These are phyloP conservation scores for Catunica adiposa DNA, from an alignment of 2,329 filamentous ascomycete genomes.

Conservation along the genomic window DNA sequence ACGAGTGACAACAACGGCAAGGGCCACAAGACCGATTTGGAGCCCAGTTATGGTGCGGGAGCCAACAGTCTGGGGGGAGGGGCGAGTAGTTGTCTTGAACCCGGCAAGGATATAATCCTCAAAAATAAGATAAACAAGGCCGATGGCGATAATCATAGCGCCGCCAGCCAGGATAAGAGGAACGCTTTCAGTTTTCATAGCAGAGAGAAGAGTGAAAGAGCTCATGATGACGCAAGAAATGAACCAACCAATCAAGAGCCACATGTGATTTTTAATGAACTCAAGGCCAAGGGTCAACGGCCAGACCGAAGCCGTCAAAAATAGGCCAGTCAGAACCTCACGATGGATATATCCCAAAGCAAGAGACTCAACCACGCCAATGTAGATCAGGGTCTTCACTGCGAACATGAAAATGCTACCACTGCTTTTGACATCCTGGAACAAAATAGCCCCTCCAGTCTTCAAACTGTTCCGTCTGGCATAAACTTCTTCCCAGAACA, in stretches of 20 bases:
- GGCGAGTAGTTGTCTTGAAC: slow-evolving; percentile 19
- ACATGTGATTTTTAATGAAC: slow-evolving; percentile 51
- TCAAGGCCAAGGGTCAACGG: slow-evolving; percentile 54
- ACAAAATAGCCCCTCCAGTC: slow-evolving; percentile 49
- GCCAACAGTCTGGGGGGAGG: slow-evolving; percentile 15
- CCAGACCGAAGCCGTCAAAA: slow-evolving; percentile 61
- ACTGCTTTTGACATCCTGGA: slow-evolving; percentile 49
- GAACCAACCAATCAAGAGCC: slow-evolving; percentile 55
- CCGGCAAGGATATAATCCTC: slow-evolving; percentile 45
- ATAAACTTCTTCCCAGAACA: slow-evolving; percentile 94
- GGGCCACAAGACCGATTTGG: slow-evolving; percentile 63
- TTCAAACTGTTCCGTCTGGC: slow-evolving; percentile 54
- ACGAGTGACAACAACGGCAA: slow-evolving; percentile 73
- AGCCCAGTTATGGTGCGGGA: slow-evolving; percentile 39
- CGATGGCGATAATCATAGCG: slow-evolving; percentile 57
- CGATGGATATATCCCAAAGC: slow-evolving; percentile 85
- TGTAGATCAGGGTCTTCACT: slow-evolving; percentile 48
- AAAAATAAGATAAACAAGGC: slow-evolving; percentile 62
- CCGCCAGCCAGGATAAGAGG: slow-evolving; percentile 61
- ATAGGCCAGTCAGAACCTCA: slow-evolving; percentile 70
- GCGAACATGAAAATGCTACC: slow-evolving; percentile 40
- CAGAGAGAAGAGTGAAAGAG: slow-evolving; percentile 73
- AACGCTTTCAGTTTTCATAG: slow-evolving; percentile 67
- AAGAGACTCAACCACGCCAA: slow-evolving; percentile 67
- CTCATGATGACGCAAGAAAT: slow-evolving; percentile 71